Evolutionary conservation across 768 basidiomycete genomes (phyloP).

Genomic region (Amanita rubescens): DNA sequence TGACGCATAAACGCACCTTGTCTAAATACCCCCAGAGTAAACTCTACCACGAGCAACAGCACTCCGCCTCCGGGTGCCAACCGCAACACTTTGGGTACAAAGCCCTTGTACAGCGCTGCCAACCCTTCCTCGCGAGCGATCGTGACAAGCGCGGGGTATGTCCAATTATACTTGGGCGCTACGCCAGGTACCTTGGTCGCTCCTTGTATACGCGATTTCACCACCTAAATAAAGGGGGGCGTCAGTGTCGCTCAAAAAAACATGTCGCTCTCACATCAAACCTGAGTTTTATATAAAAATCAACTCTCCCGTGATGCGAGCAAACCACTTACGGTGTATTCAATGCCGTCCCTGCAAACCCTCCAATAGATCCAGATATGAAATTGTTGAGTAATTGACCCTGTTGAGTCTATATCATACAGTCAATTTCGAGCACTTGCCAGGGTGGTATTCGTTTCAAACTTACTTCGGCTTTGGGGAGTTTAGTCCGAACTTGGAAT

Average conservation of each 20-base stretch:
- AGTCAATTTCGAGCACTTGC: no score
- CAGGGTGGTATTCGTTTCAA: neutral
- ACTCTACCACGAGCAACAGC: conserved; percentile 87
- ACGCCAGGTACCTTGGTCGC: conserved; percentile 56
- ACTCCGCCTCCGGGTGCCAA: conserved; percentile 96
- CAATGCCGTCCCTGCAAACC: conserved; percentile 79
- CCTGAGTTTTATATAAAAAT: conserved; percentile 13
- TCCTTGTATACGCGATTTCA: conserved; percentile 94
- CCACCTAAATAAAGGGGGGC: no score
- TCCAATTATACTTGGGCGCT: conserved; percentile 89
- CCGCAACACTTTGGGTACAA: conserved; percentile 90
- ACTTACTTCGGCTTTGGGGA: conserved; percentile 79
- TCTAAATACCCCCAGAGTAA: conserved; percentile 72
- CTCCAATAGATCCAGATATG: conserved; percentile 83
- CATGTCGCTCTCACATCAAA: conserved; percentile 27
- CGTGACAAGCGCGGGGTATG: conserved; percentile 79
- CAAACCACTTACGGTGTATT: conserved; percentile 75
- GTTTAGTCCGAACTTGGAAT: conserved; percentile 67
- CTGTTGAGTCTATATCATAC: conserved; percentile 45
- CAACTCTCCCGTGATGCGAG: neutral
- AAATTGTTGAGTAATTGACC: conserved; percentile 85
- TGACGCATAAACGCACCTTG: conserved; percentile 37
- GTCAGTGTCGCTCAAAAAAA: neutral
- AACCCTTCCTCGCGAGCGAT: conserved; percentile 86
- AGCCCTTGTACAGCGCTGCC: conserved; percentile 88